Percentiles rank a stretch among this genome's conserved stretches.
Evolutionary conservation across 345 rosid species (phyloP).

Genomic region (Linum trigynum): DNA sequence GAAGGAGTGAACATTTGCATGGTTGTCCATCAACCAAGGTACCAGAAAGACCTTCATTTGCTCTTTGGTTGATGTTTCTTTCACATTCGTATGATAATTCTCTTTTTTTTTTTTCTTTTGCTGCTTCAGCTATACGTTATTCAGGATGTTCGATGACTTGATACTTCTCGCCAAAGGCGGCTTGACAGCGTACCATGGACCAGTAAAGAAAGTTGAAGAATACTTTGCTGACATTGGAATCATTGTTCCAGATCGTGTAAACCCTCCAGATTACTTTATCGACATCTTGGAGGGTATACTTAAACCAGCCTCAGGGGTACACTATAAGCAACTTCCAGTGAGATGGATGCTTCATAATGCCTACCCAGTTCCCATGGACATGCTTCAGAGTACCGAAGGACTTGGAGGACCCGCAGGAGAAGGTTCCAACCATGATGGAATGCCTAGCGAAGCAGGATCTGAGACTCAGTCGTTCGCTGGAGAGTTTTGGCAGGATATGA

Average conservation of each 20-base stretch:
- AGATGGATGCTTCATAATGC: slow-evolving; percentile 99
- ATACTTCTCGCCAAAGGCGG: slow-evolving; percentile 97
- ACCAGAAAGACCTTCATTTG: neutral
- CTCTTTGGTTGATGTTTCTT: neutral
- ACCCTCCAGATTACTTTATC: slow-evolving; percentile 96
- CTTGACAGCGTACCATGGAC: slow-evolving; percentile 76
- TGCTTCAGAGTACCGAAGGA: slow-evolving; percentile 60
- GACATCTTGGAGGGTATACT: slow-evolving; percentile 90
- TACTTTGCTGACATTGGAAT: slow-evolving; percentile 79
- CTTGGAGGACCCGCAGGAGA: slow-evolving; percentile 35
- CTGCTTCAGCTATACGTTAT: slow-evolving; percentile 67
- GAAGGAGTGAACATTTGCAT: slow-evolving; percentile 94
- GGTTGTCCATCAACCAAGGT: slow-evolving; percentile 99
- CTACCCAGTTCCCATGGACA: slow-evolving; percentile 78
- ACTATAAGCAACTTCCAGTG: slow-evolving; percentile 68
- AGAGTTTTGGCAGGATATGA: slow-evolving; percentile 79
- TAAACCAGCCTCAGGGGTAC: slow-evolving; percentile 60
- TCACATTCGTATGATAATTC: neutral
- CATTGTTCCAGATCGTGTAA: slow-evolving; percentile 73
- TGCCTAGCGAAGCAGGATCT: slow-evolving; percentile 21
- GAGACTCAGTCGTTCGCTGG: slow-evolving; percentile 60
- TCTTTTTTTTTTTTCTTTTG: neutral
- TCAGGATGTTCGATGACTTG: slow-evolving; percentile 91
- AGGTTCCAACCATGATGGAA: slow-evolving; percentile 42
- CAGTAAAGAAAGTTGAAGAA: slow-evolving; percentile 92